These are phyloP conservation scores for Colletotrichum nymphaeae DNA, from an alignment of 2,329 filamentous ascomycete genomes.

Conservation along the genomic window DNA sequence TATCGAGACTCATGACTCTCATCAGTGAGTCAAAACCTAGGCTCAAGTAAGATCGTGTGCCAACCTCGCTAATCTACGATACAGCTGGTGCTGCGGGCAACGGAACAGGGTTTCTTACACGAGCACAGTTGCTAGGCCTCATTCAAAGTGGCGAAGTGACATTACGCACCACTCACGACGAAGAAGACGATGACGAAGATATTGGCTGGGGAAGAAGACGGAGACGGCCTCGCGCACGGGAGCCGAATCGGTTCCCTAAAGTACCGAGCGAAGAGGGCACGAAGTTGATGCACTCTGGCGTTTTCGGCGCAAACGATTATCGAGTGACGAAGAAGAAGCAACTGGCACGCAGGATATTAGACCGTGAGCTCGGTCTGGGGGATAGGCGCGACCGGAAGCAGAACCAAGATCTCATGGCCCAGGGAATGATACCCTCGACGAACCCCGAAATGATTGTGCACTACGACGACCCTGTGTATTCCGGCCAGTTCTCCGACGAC, in stretches of 20 bases:
- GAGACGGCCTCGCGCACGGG: slow-evolving; percentile 44
- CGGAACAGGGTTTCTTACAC: slow-evolving; percentile 45
- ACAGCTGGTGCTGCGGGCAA: slow-evolving; percentile 39
- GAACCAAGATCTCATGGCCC: slow-evolving; percentile 63
- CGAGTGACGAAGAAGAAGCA: slow-evolving; percentile 64
- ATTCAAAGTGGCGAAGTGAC: slow-evolving; percentile 51
- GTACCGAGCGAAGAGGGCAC: slow-evolving; percentile 83
- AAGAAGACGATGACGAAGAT: slow-evolving; percentile 50
- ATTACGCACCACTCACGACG: slow-evolving; percentile 48
- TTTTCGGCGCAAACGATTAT: slow-evolving; percentile 78
- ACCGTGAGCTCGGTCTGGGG: slow-evolving; percentile 83
- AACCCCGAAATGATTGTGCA: slow-evolving; percentile 89
- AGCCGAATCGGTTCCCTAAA: slow-evolving; percentile 77
- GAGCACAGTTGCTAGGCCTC: slow-evolving; percentile 52
- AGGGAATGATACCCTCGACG: slow-evolving; percentile 82
- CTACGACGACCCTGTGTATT: slow-evolving; percentile 88
- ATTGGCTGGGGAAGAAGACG: slow-evolving; percentile 58
- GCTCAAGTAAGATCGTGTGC: slow-evolving; percentile 38
- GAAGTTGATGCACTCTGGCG: slow-evolving; percentile 84
- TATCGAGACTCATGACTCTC: slow-evolving; percentile 15
- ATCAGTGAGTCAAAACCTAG: neutral
- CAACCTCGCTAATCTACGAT: slow-evolving; percentile 45
- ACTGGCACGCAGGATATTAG: slow-evolving; percentile 78
- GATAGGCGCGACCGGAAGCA: slow-evolving; percentile 67
- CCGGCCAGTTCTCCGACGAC: slow-evolving; percentile 95